These are phyloP conservation scores for Chenopodium berlandieri DNA, from an alignment of 148 eudicot genomes.

Conservation along the genomic window DNA sequence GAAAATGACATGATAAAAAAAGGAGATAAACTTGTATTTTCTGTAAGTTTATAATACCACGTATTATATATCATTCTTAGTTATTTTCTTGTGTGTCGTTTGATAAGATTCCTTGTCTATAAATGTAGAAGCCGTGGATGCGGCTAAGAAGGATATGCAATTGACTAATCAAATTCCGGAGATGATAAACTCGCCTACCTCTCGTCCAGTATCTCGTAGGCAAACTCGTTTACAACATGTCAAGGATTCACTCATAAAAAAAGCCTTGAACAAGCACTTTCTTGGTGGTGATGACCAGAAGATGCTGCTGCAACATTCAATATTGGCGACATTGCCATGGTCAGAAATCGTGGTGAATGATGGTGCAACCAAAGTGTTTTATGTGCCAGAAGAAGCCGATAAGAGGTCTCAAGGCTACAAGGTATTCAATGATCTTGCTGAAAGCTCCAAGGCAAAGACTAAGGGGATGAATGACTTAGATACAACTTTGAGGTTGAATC, in stretches of 20 bases:
- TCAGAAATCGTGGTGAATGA: not conserved
- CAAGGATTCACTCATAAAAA: constrained; percentile 9
- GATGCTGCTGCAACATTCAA: not conserved
- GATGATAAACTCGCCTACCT: not conserved
- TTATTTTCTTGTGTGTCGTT: not conserved
- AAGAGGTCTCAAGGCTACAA: constrained; percentile 7
- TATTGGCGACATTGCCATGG: not conserved
- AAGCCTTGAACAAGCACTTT: constrained; percentile 25
- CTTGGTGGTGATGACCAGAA: too few species aligned
- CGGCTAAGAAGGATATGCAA: not conserved
- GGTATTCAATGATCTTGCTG: constrained; percentile 12
- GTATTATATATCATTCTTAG: not conserved
- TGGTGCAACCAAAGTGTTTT: not conserved
- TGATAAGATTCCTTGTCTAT: not conserved
- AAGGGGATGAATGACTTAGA: constrained; percentile 2
- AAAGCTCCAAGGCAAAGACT: not conserved
- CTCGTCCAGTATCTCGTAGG: constrained; percentile 16
- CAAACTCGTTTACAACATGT: constrained; percentile 12
- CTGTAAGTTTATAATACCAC: too few species aligned
- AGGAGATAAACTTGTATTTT: too few species aligned
- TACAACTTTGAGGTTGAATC: not conserved
- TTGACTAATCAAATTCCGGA: constrained; percentile 5
- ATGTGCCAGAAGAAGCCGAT: not conserved
- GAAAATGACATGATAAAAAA: too few species aligned
- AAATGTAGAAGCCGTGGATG: constrained; percentile 5